Conservation (phyloP, 2,329 filamentous ascomycete species). For the Cercospora nicotianae region DNA sequence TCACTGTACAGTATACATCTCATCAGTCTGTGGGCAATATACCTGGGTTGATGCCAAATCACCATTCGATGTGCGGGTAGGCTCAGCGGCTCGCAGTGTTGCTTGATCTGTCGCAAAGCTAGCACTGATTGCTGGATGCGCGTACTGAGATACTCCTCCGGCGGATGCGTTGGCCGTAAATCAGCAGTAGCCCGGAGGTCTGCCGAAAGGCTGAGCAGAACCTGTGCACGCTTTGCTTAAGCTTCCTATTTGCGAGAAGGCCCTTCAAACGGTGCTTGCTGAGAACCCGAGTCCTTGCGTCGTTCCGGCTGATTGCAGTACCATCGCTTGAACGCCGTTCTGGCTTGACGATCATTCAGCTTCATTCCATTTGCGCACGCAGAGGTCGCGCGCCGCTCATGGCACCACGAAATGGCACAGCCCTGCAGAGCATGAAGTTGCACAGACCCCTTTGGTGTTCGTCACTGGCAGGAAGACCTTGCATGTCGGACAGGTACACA, state of each 20-base stretch:
- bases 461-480: background rate
- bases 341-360: background rate
- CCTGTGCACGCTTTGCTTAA: background rate
- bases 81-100: background rate
- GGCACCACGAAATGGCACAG: background rate
- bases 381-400: background rate
- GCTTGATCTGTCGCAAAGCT: background rate
- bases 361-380: background rate
- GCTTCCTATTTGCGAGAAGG: background rate
- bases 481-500: conserved; percentile 3
- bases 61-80: background rate
- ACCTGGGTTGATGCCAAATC: background rate
- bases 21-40: background rate
- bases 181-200: background rate
- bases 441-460: conserved; percentile 1
- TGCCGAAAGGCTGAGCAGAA: background rate
- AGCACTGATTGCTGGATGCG: background rate
- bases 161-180: background rate
- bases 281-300: background rate
- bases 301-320: background rate
- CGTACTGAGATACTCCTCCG: background rate
- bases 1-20: background rate
- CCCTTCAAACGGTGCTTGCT: background rate
- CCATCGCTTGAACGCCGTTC: background rate
- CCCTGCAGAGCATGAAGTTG: conserved; percentile 6